A percentile compares a stretch with the other conserved stretches of the same genome.
Evolutionary conservation across 176 grass and related monocot species (phyloP).

Genomic region (Oropetium thomaeum): DNA sequence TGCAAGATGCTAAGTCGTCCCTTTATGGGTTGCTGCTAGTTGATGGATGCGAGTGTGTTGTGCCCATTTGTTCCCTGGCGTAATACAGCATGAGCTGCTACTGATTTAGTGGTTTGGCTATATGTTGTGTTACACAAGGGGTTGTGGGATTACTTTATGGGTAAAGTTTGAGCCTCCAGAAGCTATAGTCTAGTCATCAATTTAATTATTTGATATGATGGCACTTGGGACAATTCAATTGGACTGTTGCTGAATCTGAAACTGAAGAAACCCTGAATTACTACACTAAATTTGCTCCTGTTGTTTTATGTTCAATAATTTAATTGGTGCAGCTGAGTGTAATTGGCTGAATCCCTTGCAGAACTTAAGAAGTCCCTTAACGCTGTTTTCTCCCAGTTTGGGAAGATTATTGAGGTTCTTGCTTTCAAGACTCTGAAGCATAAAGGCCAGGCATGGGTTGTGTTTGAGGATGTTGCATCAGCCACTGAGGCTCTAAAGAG

Average conservation of each 20-base stretch:
- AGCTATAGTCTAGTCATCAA: neutral
- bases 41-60: neutral
- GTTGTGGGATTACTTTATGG: neutral
- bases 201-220: neutral
- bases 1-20: neutral
- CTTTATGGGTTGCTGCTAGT: neutral
- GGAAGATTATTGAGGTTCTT: conserved; percentile 91
- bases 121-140: neutral
- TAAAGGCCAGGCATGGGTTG: conserved; percentile 96
- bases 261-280: neutral
- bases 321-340: neutral
- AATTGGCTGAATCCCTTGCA: conserved; percentile 36
- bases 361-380: conserved; percentile 92
- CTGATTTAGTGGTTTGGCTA: neutral
- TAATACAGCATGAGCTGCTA: neutral
- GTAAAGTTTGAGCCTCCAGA: neutral
- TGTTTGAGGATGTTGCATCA: conserved; percentile 88
- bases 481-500: conserved; percentile 85
- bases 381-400: conserved; percentile 94
- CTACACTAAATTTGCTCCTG: neutral
- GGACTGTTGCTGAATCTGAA: neutral
- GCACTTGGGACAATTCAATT: neutral
- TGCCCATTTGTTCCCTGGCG: too few species aligned
- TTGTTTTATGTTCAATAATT: neutral
- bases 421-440: conserved; percentile 98